Base-by-base conservation (phyloP, 306 rosid genomes). In the Prunus campanulata region DNA sequence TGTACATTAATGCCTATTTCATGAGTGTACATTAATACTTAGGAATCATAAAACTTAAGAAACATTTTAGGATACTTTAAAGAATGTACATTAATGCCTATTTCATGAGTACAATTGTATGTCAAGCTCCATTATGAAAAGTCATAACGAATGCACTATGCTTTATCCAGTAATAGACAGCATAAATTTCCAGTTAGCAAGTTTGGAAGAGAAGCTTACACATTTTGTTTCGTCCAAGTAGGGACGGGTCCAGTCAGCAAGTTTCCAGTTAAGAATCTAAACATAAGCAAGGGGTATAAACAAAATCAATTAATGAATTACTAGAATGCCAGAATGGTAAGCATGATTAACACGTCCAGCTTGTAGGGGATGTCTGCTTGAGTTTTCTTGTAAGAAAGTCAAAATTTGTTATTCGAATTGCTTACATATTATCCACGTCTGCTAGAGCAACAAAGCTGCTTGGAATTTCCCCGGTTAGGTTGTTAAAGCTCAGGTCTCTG, bases 401-500 rank as follows among this genome's bases (percentile, higher is more conserved):
- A 1, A 50, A 24, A 8, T 54, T 70, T 64, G 62, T 16, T 2
- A 32, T 39, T 61, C 49, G 29, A 54, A 56, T 78, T 57, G 57
- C 91, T 81, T 86, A 93, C 97, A 91, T 76, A 85, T 77, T 27
- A 22, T 79, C 64, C 39, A 62, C 62, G 0, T 77, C 46, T 51
- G 19, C 64, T 25, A 87, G 74, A 65, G 79, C 15, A 4, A 12
- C 18, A 74, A 66, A 87, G 83, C 22, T 68, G 27, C 22, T 50
- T 3, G 96, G 96, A 78, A 93, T 86, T 76, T 5, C 71, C 48
- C 93, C 98, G 27, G 72, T 85, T 75, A 91, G 71, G 51, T 83
- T 83, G 85, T 93, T 93, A 66, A 85, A 90, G 85, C 98, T 89
- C 67, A 94, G 90, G 78, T 94, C 98, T 84, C 97, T 94, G 94